phyloP scores from a whole-genome alignment of 1,139 yeast species.

The Geotrichum cucujoidarum region DNA sequence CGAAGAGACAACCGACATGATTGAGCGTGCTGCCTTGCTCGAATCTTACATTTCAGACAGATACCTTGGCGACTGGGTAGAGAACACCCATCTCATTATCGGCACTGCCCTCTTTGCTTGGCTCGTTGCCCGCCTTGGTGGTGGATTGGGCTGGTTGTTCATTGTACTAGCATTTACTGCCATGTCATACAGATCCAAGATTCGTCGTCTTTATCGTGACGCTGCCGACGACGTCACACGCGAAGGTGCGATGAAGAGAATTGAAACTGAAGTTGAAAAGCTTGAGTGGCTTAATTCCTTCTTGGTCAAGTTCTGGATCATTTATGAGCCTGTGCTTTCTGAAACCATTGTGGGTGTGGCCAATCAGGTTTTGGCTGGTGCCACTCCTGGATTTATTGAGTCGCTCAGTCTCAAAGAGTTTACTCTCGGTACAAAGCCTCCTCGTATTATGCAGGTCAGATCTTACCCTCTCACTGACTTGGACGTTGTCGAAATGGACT shows the following conservation, averaged over 20 bases:
- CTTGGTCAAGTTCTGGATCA: conserved; percentile 85
- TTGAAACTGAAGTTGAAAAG: conserved; percentile 85
- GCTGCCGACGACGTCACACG: conserved; percentile 80
- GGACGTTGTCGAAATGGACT: conserved; percentile 92
- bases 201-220: conserved; percentile 67
- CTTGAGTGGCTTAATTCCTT: conserved; percentile 93
- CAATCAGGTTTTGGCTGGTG: conserved; percentile 71
- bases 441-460: conserved; percentile 82
- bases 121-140: conserved; percentile 69
- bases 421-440: conserved; percentile 93
- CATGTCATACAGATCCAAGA: conserved; percentile 73
- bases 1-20: conserved; percentile 62
- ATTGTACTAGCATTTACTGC: conserved; percentile 58
- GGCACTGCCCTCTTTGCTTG: conserved; percentile 69
- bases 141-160: conserved; percentile 76
- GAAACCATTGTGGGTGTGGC: conserved; percentile 81
- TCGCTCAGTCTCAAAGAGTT: conserved; percentile 80
- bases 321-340: conserved; percentile 83
- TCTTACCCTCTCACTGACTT: conserved; percentile 81
- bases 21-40: conserved; percentile 61
- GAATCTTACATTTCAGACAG: conserved; percentile 66
- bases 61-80: conserved; percentile 93
- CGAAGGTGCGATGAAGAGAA: conserved; percentile 70
- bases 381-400: conserved; percentile 76
- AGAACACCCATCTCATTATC: conserved; percentile 67